Conservation (phyloP, 163 green algal species). For the Scenedesmus sp. region DNA sequence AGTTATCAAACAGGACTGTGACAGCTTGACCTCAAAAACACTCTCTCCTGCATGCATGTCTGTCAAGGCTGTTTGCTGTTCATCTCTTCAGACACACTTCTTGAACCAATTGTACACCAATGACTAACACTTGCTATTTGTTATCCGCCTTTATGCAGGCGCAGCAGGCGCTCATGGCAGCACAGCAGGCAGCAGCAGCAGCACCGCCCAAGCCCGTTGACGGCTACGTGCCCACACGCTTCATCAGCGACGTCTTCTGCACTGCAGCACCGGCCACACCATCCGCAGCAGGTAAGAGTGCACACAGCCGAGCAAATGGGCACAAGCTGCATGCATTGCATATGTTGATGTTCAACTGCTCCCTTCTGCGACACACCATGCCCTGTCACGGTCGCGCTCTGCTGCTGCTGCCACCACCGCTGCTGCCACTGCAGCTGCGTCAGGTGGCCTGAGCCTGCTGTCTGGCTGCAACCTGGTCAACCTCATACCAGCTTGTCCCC, state of each 20-base stretch:
- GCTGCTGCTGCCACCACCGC: neutral
- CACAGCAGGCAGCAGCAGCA: slow-evolving; percentile 26
- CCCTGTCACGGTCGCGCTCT: neutral
- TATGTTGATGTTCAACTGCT: neutral
- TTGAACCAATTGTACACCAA: neutral
- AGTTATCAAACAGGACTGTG: no score
- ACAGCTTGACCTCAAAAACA: no score
- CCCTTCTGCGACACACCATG: neutral
- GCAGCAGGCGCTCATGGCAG: neutral
- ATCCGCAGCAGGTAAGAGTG: neutral
- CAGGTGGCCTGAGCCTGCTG: neutral
- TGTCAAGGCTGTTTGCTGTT: no score
- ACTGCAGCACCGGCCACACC: neutral
- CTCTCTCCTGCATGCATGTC: no score
- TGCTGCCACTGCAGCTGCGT: neutral
- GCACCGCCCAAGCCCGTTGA: slow-evolving; percentile 38
- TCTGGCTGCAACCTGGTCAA: slow-evolving; percentile 11
- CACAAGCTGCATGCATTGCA: no score
- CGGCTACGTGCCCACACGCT: slow-evolving; percentile 28
- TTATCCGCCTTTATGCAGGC: neutral
- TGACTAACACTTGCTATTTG: neutral
- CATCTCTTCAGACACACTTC: no score
- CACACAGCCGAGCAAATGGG: no score
- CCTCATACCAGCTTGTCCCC: neutral
- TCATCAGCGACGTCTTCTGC: slow-evolving; percentile 35